phyloP scores from a whole-genome alignment of 2,329 filamentous ascomycete genomes.

The Colletotrichum australisinense region DNA sequence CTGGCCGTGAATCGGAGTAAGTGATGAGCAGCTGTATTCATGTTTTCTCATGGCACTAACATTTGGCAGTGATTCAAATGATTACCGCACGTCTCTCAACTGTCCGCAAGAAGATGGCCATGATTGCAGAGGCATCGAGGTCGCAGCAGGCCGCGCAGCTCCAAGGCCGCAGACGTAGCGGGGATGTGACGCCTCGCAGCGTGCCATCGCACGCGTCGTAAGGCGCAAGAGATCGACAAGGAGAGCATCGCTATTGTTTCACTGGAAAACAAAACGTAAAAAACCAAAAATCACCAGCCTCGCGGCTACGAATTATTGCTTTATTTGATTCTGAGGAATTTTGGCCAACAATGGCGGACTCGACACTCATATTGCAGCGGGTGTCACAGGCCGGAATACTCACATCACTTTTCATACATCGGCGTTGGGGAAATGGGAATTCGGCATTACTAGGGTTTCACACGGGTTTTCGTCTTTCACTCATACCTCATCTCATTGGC shows the following conservation, averaged over 20 bases:
- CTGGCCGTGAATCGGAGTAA: constrained; percentile 79
- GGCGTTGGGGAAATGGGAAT: constrained; percentile 26
- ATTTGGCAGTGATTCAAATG: constrained; percentile 68
- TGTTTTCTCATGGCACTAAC: constrained; percentile 38
- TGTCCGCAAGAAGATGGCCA: constrained; percentile 70
- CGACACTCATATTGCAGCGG: not conserved
- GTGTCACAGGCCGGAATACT: not conserved
- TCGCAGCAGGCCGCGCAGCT: constrained; percentile 57
- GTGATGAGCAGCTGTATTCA: constrained; percentile 39
- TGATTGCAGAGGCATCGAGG: constrained; percentile 70
- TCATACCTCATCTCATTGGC: constrained; percentile 5
- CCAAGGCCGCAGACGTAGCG: constrained; percentile 61
- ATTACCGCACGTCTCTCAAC: constrained; percentile 65
- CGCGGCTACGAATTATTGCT: constrained; percentile 22
- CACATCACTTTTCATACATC: constrained; percentile 21
- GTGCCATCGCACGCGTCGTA: constrained; percentile 59
- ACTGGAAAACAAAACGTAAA: not conserved
- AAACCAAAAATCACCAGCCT: constrained; percentile 5
- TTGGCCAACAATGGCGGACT: not conserved
- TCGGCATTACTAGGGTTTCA: constrained; percentile 7
- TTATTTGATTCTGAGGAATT: not conserved
- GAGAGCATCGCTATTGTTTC: not conserved
- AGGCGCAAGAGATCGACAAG: not conserved
- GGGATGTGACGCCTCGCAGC: constrained; percentile 67
- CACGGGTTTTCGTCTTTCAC: constrained; percentile 13